phyloP scores from a whole-genome alignment of 2,329 filamentous ascomycete genomes.

The Pestalotiopsis sp. region DNA sequence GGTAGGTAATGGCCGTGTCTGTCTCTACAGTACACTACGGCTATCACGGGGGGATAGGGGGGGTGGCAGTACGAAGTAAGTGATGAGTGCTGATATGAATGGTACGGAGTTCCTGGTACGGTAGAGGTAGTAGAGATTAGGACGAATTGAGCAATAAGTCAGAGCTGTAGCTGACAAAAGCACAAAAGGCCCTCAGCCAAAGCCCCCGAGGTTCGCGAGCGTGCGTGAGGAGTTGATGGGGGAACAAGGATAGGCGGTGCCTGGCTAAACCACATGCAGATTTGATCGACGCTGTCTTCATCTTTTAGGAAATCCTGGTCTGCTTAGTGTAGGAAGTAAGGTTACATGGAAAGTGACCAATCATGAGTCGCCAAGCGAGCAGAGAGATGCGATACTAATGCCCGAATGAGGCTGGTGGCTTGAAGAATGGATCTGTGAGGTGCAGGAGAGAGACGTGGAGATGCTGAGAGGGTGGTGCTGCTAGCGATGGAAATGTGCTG shows the following conservation, averaged over 20 bases:
- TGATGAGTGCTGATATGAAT: too few relatives aligned
- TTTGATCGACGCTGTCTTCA: neutral
- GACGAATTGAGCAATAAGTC: too few relatives aligned
- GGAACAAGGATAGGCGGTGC: neutral
- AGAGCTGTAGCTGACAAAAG: too few relatives aligned
- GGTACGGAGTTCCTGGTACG: too few relatives aligned
- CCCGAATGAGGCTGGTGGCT: constrained; percentile 9
- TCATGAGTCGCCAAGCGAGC: neutral
- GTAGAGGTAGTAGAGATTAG: too few relatives aligned
- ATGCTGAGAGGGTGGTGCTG: neutral
- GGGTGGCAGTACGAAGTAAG: too few relatives aligned
- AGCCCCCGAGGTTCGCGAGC: too few relatives aligned
- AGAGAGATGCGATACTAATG: neutral
- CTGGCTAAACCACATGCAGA: constrained; percentile 4
- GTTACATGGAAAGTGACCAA: neutral
- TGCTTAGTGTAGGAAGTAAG: neutral
- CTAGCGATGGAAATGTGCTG: neutral
- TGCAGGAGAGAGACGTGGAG: neutral
- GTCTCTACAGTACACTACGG: neutral
- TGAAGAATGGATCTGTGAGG: neutral
- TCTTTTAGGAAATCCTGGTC: constrained; percentile 2
- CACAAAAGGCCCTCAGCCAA: too few relatives aligned
- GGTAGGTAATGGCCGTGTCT: neutral
- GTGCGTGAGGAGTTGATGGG: neutral
- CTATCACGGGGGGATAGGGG: too few relatives aligned